phyloP scores from a whole-genome alignment of 371 early-diverging fungal genomes.

The Polyrhizophydium stewartii region DNA sequence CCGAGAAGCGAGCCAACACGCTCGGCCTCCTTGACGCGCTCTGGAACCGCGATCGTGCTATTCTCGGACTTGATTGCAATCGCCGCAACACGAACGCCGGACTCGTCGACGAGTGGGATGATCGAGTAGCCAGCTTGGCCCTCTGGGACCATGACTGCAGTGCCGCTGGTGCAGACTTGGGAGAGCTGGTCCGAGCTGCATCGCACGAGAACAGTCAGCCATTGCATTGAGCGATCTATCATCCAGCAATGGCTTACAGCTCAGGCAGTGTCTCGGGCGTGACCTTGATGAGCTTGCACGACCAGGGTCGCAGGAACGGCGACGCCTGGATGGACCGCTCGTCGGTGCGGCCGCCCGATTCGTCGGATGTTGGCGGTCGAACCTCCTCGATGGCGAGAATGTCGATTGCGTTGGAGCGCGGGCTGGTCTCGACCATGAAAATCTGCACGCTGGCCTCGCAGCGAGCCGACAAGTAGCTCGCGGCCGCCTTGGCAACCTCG shows the following conservation, averaged over 20 bases:
- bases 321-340: slow-evolving; percentile 4
- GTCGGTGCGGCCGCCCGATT: neutral
- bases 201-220: neutral
- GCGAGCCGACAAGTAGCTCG: slow-evolving; percentile 12
- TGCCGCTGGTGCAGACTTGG: neutral
- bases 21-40: neutral
- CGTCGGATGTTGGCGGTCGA: neutral
- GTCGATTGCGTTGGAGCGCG: neutral
- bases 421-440: slow-evolving; percentile 7
- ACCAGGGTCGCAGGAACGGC: slow-evolving; percentile 11
- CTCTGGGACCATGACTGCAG: neutral
- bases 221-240: neutral
- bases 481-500: slow-evolving; percentile 26
- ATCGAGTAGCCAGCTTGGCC: neutral
- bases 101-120: neutral
- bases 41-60: neutral
- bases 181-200: neutral
- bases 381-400: neutral
- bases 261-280: neutral
- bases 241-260: neutral
- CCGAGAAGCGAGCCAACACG: neutral
- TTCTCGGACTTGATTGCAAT: neutral
- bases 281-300: neutral
- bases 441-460: slow-evolving; percentile 15
- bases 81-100: neutral